Evolutionary conservation across 2,329 filamentous ascomycete genomes (phyloP), one percentile per base, ranked within the genome.

Genomic region (Alternaria rosae): DNA sequence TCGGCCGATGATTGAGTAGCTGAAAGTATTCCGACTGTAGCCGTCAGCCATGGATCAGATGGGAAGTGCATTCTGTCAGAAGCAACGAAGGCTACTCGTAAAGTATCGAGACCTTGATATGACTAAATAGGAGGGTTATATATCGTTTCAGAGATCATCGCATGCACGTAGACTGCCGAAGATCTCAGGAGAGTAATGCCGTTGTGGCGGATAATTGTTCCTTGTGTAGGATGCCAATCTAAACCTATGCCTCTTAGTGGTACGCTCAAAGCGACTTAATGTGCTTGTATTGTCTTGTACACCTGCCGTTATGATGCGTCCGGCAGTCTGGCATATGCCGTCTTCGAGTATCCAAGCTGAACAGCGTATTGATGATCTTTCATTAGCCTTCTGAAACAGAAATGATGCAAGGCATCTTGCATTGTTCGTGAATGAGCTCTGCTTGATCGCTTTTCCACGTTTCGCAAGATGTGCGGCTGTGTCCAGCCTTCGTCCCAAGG

Each of bases 231-330:
- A 32, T 23, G 26, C 48, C 32, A 44, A 62, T 64, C 21, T 67
- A 61, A 53, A 17, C n/a, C 47, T n/a, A 66, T 57, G 67, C 60
- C 66, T 69, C 45, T 68, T 25, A 69, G 66, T 70, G 66, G 65
- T 41, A 70, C 62, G 54, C 53, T 59, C 28, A 35, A 67, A 56
- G 55, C 61, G 64, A 64, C 25, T 43, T 45, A 64, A 59, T 70
- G 57, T 63, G 28, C 28, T 17, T 38, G 35, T 38, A 38, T 17
- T 38, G 35, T 38, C 5, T 38, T 38, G 17, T 17, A 17, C 3
- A 38, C 35, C 35, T 38, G 35, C 35, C 35, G 35, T 38, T 1
- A 38, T 17, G 35, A 38, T 38, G 15, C 17, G 9, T 17, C 35
- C 35, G 35, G 35, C n/a, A 38, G 15, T 1, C 35, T 38, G 35